These are phyloP conservation scores for Crucibulum laeve DNA, from an alignment of 768 basidiomycete genomes.

Conservation along the genomic window DNA sequence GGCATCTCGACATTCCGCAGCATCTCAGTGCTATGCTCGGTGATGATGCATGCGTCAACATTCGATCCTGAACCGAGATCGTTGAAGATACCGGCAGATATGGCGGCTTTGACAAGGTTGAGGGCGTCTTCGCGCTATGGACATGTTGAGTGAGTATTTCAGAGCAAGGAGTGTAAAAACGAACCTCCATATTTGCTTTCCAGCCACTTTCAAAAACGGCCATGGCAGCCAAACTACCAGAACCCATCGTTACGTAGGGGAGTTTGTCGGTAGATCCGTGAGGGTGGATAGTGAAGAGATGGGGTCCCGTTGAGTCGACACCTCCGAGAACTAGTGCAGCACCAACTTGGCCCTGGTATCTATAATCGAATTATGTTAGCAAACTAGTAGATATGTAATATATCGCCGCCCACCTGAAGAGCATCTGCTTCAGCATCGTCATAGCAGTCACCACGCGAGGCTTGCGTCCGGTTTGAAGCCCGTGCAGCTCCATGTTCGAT, in stretches of 20 bases:
- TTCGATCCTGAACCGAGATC: conserved; percentile 99
- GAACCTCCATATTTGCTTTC: conserved; percentile 76
- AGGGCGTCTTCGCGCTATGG: conserved; percentile 76
- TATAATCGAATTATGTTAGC: conserved; percentile 23
- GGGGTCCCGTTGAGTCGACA: conserved; percentile 90
- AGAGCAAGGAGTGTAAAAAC: conserved; percentile 14
- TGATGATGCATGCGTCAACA: conserved; percentile 95
- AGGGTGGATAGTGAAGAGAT: conserved; percentile 93
- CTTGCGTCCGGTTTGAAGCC: conserved; percentile 84
- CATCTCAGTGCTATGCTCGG: conserved; percentile 83
- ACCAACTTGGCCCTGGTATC: conserved; percentile 91
- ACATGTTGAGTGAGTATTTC: not conserved
- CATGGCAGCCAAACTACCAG: conserved; percentile 95
- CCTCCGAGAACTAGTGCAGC: conserved; percentile 96
- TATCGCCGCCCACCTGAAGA: conserved; percentile 62
- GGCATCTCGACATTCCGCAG: conserved; percentile 92
- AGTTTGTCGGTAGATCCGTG: conserved; percentile 99
- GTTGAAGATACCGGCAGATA: conserved; percentile 97
- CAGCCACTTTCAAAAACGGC: conserved; percentile 91
- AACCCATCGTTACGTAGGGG: conserved; percentile 99
- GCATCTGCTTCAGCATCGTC: conserved; percentile 97
- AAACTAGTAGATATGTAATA: not conserved
- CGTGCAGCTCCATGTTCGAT: conserved; percentile 92
- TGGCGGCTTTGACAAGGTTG: conserved; percentile 76
- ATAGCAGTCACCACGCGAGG: conserved; percentile 96